A percentile compares a stretch with the other conserved stretches of the same genome.
These are phyloP conservation scores for Inga laurina DNA, from an alignment of 306 rosid species.

Conservation along the genomic window DNA sequence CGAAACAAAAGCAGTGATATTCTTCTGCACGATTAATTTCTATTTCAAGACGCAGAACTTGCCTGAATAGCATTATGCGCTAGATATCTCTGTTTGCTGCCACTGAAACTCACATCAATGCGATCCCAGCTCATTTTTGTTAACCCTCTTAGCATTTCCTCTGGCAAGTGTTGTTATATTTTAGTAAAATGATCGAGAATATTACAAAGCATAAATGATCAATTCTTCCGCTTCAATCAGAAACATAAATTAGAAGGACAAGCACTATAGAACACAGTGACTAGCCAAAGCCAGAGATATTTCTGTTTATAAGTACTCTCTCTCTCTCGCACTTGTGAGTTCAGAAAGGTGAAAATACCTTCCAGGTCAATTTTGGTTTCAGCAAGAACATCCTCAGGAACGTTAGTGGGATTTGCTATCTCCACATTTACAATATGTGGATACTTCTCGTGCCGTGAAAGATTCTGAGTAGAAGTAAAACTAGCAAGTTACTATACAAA, in stretches of 20 bases:
- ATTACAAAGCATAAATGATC: neutral
- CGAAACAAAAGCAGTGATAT: neutral
- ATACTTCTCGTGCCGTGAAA: conserved; percentile 56
- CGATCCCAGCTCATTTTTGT: conserved; percentile 82
- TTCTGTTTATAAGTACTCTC: neutral
- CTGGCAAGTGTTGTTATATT: conserved; percentile 36
- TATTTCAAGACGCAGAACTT: conserved; percentile 33
- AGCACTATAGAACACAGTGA: neutral
- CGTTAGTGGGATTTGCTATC: conserved; percentile 33
- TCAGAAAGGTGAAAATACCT: conserved; percentile 48
- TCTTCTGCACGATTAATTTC: neutral
- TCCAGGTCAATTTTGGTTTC: conserved; percentile 50
- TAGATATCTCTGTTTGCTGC: conserved; percentile 59
- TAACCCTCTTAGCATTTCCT: conserved; percentile 76
- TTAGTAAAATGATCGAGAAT: conserved; percentile 24
- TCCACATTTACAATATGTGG: conserved; percentile 68
- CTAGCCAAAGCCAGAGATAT: neutral
- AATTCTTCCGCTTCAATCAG: conserved; percentile 10
- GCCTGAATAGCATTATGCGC: conserved; percentile 93
- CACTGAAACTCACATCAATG: conserved; percentile 74
- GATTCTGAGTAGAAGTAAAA: conserved; percentile 42
- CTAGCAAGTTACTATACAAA: conserved; percentile 27
- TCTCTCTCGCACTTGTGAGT: neutral
- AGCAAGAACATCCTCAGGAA: conserved; percentile 38
- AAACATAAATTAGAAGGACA: conserved; percentile 16